Evolutionary conservation across 1,284 basidiomycete species (phyloP).

Genomic region (Phenoliferia sp.): DNA sequence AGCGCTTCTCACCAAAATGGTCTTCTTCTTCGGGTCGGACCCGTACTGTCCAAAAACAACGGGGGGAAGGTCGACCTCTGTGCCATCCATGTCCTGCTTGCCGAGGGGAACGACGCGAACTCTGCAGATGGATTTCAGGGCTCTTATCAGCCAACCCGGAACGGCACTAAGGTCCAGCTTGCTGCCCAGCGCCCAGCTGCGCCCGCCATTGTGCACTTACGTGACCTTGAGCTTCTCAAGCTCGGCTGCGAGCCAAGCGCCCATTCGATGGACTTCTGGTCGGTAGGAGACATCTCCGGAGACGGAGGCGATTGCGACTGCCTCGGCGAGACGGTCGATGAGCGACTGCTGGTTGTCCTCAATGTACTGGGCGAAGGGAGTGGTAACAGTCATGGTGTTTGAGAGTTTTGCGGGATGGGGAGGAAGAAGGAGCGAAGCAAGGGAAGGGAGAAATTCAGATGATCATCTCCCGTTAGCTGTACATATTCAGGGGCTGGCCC

Average conservation of each 20-base stretch:
- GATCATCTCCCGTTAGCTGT: too few species aligned
- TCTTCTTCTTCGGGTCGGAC: conserved; percentile 44
- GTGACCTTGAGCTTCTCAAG: conserved; percentile 69
- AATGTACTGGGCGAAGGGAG: conserved; percentile 51
- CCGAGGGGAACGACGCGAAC: conserved; percentile 73
- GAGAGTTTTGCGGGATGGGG: not conserved
- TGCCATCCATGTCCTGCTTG: conserved; percentile 74
- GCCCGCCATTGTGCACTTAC: conserved; percentile 11
- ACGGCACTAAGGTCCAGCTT: too few species aligned
- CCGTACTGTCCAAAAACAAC: conserved; percentile 65
- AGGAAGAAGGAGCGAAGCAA: not conserved
- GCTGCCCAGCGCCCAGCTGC: too few species aligned
- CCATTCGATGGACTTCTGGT: conserved; percentile 55
- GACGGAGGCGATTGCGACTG: conserved; percentile 72
- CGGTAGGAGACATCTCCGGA: conserved; percentile 56
- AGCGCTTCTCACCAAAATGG: conserved; percentile 54
- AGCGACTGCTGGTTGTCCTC: conserved; percentile 67
- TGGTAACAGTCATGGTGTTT: conserved; percentile 1
- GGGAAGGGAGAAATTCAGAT: too few species aligned
- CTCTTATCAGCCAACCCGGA: not conserved
- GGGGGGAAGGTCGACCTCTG: conserved; percentile 72
- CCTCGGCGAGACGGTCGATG: conserved; percentile 69
- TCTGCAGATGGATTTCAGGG: conserved; percentile 7
- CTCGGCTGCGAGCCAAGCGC: conserved; percentile 66
- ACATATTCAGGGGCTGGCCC: too few species aligned